Conservation (phyloP, 2,329 filamentous ascomycete species). For the Sodiomyces alkalinus region DNA sequence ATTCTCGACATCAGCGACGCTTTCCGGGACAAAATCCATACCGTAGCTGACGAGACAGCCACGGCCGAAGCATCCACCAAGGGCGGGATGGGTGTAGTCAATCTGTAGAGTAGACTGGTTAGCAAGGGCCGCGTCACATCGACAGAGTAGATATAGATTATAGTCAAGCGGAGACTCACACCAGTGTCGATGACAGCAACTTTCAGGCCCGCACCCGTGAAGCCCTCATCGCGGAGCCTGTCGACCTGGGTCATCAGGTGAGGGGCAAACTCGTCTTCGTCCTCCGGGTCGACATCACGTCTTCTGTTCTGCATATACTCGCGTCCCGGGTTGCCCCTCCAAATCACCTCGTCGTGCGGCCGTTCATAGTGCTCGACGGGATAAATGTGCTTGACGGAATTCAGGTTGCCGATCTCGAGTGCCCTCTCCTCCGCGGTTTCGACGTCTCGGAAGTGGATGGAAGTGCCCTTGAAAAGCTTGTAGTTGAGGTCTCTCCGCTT, state of each 20-base stretch:
- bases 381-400: slow-evolving; percentile 32
- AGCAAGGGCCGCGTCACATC: slow-evolving; percentile 4
- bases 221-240: slow-evolving; percentile 30
- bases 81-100: slow-evolving; percentile 47
- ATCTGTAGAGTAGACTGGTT: slow-evolving; percentile 20
- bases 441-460: slow-evolving; percentile 33
- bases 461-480: slow-evolving; percentile 37
- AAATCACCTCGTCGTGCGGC: slow-evolving; percentile 27
- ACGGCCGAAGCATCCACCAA: slow-evolving; percentile 48
- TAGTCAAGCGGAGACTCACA: slow-evolving; percentile 22
- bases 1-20: slow-evolving; percentile 22
- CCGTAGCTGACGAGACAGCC: slow-evolving; percentile 44
- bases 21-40: slow-evolving; percentile 41
- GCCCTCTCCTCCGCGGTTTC: slow-evolving; percentile 27
- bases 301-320: slow-evolving; percentile 16
- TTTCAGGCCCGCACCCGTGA: slow-evolving; percentile 35
- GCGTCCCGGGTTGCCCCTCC: slow-evolving; percentile 20
- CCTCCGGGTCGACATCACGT: slow-evolving; percentile 10
- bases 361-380: slow-evolving; percentile 29
- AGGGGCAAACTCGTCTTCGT: slow-evolving; percentile 27
- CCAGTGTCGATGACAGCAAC: slow-evolving; percentile 39
- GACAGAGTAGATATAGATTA: no score
- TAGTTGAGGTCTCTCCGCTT: slow-evolving; percentile 33
- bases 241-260: slow-evolving; percentile 43
- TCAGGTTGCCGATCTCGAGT: slow-evolving; percentile 22